Conservation (phyloP, 306 rosid species). For the Acacia acuminata region DNA sequence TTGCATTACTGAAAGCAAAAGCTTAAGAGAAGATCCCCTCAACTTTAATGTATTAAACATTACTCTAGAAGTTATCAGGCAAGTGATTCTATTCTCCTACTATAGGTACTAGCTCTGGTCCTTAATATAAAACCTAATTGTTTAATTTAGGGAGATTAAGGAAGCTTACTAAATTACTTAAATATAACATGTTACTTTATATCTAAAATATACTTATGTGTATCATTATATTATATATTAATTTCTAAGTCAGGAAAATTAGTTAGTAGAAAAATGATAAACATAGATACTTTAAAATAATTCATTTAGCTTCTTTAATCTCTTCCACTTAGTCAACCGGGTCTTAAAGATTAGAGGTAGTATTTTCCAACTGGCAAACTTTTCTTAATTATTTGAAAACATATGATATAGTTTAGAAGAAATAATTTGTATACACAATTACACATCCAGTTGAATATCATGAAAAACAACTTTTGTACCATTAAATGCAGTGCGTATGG, state of each 20-base stretch:
- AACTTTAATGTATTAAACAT: slow-evolving; percentile 54
- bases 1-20: slow-evolving; percentile 63
- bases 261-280: too few species aligned
- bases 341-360: too few species aligned
- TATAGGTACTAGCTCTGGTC: background rate
- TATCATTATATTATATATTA: too few species aligned
- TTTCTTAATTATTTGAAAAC: background rate
- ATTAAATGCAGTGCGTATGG: slow-evolving; percentile 67
- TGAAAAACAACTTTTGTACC: background rate
- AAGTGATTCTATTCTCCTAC: background rate
- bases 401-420: background rate
- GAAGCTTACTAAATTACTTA: too few species aligned
- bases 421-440: background rate
- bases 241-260: too few species aligned
- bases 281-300: too few species aligned
- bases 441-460: background rate
- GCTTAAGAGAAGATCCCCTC: slow-evolving; percentile 69
- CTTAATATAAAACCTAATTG: background rate
- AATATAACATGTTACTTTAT: too few species aligned
- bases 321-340: too few species aligned
- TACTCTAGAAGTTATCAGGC: slow-evolving; percentile 64
- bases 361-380: background rate
- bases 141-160: too few species aligned
- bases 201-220: too few species aligned
- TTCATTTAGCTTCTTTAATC: too few species aligned